phyloP scores from a whole-genome alignment of 2,329 filamentous ascomycete genomes.

The Pseudogymnoascus sp. region DNA sequence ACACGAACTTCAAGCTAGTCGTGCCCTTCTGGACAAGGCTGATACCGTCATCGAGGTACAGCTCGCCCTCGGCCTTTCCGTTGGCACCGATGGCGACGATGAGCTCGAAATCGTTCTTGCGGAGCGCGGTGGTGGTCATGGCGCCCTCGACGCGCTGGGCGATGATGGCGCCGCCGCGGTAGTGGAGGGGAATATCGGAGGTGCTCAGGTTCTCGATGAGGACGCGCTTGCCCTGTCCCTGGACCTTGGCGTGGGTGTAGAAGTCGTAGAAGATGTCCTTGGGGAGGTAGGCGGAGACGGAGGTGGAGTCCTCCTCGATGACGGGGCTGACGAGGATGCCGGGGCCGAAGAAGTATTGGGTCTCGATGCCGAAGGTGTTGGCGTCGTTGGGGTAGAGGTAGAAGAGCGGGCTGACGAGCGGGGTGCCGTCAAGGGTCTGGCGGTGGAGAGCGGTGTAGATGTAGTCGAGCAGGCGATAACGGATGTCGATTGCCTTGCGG shows the following conservation, averaged over 20 bases:
- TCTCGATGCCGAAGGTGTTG: conserved; percentile 40
- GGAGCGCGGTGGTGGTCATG: conserved; percentile 58
- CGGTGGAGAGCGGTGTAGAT: conserved; percentile 65
- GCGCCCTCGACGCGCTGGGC: conserved; percentile 50
- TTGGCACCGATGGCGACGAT: conserved; percentile 58
- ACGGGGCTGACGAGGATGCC: conserved; percentile 45
- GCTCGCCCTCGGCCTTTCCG: conserved; percentile 56
- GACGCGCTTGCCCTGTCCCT: conserved; percentile 36
- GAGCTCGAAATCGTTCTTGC: conserved; percentile 62
- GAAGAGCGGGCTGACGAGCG: conserved; percentile 63
- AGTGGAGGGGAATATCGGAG: conserved; percentile 58
- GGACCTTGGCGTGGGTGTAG: conserved; percentile 42
- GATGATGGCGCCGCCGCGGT: conserved; percentile 59
- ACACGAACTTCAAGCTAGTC: conserved; percentile 56
- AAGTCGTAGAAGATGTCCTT: conserved; percentile 44
- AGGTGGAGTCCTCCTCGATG: conserved; percentile 37
- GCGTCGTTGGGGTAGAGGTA: conserved; percentile 57
- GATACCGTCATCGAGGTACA: conserved; percentile 76
- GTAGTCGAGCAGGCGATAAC: conserved; percentile 76
- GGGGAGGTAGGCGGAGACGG: conserved; percentile 44
- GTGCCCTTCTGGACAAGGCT: conserved; percentile 52
- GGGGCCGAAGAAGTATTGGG: conserved; percentile 46
- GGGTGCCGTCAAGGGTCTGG: conserved; percentile 55
- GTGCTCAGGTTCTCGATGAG: conserved; percentile 35
- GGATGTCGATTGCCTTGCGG: conserved; percentile 60